Evolutionary conservation across 306 rosid genomes (phyloP).

Genomic region (apple (Malus domestica)): DNA sequence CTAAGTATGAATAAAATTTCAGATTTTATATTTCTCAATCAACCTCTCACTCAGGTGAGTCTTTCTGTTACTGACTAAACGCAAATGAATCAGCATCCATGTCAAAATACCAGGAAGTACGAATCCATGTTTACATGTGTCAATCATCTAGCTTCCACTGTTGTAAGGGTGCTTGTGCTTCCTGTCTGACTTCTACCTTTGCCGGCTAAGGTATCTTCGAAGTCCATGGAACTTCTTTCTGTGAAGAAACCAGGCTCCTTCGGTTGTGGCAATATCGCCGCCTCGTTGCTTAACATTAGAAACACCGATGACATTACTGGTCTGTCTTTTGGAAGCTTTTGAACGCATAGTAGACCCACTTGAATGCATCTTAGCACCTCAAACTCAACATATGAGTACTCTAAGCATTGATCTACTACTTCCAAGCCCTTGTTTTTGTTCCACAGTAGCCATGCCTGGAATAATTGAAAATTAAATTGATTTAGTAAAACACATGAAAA

Average conservation of each 20-base stretch:
- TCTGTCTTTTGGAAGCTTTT: slow-evolving; percentile 3
- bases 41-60: background rate
- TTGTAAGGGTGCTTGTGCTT: background rate
- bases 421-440: slow-evolving; percentile 2
- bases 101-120: no score
- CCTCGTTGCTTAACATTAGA: slow-evolving; percentile 9
- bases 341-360: slow-evolving; percentile 18
- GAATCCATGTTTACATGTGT: no score
- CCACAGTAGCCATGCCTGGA: slow-evolving; percentile 14
- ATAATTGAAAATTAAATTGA: background rate
- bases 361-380: slow-evolving; percentile 15
- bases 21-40: background rate
- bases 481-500: background rate
- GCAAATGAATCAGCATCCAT: no score
- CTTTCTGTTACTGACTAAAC: background rate
- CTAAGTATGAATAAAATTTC: no score
- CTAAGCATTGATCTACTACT: background rate
- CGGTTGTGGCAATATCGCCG: slow-evolving; percentile 6
- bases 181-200: background rate
- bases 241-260: slow-evolving; percentile 22
- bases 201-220: background rate
- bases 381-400: background rate
- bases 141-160: background rate
- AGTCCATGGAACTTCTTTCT: slow-evolving; percentile 2
- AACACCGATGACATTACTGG: slow-evolving; percentile 18